Conservation (phyloP, 164 flowering plant genomes). For the Hamamelis virginiana region DNA sequence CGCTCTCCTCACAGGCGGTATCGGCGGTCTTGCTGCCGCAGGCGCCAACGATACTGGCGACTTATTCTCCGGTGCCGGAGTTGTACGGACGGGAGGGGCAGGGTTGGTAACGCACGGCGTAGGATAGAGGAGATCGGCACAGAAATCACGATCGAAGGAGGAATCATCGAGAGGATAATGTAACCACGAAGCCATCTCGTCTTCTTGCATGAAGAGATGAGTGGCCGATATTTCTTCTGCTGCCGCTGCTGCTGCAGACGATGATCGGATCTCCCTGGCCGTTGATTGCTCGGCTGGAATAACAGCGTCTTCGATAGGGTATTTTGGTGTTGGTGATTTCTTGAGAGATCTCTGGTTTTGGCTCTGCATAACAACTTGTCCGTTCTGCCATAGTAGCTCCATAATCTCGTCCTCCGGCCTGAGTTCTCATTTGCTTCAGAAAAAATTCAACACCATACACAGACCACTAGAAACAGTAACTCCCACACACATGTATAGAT, state of each 20-base stretch:
- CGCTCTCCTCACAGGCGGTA: constrained; percentile 29
- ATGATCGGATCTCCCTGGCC: constrained; percentile 19
- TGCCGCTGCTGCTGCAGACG: constrained; percentile 1
- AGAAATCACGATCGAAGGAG: constrained; percentile 39
- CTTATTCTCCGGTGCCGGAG: neutral
- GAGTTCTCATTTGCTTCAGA: neutral
- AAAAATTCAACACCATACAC: neutral
- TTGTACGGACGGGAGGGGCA: constrained; percentile 5
- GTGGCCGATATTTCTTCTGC: constrained; percentile 12
- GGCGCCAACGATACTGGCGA: neutral
- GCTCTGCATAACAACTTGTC: constrained; percentile 66
- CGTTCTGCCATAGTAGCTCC: constrained; percentile 90
- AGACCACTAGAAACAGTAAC: too few relatives aligned
- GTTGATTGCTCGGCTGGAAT: constrained; percentile 13
- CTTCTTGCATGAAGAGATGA: constrained; percentile 78
- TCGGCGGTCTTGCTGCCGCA: constrained; percentile 30
- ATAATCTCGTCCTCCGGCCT: constrained; percentile 65
- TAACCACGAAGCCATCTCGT: constrained; percentile 92
- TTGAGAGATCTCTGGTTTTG: constrained; percentile 44
- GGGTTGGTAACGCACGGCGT: constrained; percentile 1
- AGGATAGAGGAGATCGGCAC: constrained; percentile 44
- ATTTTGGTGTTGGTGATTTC: constrained; percentile 20
- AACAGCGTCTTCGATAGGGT: constrained; percentile 18
- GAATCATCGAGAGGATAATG: constrained; percentile 61
- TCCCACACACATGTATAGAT: too few relatives aligned